Evolutionary conservation across 495 filamentous ascomycete genomes (phyloP), one percentile per base, ranked within the genome.

Genomic region (Podospora pseudopauciseta): DNA sequence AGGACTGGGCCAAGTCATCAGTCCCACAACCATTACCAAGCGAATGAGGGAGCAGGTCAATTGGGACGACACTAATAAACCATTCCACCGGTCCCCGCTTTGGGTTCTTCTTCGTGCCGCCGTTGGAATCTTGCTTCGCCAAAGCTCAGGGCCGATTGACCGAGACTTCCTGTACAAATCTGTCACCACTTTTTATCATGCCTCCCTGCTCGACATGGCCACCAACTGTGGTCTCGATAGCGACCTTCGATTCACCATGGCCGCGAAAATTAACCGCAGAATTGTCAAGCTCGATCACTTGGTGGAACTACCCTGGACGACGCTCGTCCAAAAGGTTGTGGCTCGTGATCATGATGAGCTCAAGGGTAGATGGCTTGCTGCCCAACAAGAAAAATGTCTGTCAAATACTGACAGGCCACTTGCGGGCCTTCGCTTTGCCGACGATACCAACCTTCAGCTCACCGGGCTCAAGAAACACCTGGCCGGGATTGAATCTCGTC

Each of bases 21-120:
- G 76, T 0, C 73, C 77, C 0, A 4, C 61, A 5, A 75, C 78
- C 1, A 78, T 90, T 5, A 61, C 67, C n/a, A 91, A 91, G 71
- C 80, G 83, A 61, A 89, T 85, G 18, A 80, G 86, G 11, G 87
- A 91, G 64, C 86, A 90, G 28, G 84, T 89, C 0, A 58, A 85
- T 27, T 90, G 83, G 83, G 2, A 73, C 2, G 56, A 82, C 26
- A 69, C 73, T 16, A 19, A 28, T 0, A 58, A 70, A 0, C 86
- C 87, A 0, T 91, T 87, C 84, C 80, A 81, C 9, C 66, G 89
- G 39, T 89, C 87, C 20, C 71, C 86, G 0, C 63, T 86, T 0
- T 91, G 88, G 88, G 74, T 90, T 2, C 75, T 91, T 0, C 60
- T 89, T 13, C 85, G 89, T 0, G 86, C 89, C 2, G 69, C 78